Percentiles rank a stretch among this genome's conserved stretches.
Conservation (phyloP, 176 grass and related monocot species). For the Elymus sibiricus region DNA sequence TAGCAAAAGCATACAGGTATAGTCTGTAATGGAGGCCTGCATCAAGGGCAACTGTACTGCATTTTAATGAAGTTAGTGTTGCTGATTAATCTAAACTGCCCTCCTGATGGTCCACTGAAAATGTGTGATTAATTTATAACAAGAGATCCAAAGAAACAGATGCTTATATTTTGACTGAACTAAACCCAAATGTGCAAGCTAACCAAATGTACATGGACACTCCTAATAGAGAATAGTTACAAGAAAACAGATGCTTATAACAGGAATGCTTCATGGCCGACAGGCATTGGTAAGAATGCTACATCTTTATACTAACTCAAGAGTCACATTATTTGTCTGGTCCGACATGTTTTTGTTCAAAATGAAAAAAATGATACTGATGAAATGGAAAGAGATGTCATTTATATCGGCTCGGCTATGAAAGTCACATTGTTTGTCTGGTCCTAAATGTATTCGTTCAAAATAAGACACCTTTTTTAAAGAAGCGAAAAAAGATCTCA, state of each 20-base stretch:
- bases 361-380: background rate
- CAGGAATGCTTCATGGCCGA: background rate
- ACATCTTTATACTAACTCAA: constrained; percentile 9
- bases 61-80: background rate
- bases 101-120: background rate
- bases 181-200: background rate
- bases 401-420: background rate
- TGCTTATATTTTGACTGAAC: background rate
- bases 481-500: too few species aligned
- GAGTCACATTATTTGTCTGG: background rate
- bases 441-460: too few species aligned
- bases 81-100: background rate
- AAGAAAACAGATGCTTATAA: background rate
- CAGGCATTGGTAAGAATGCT: background rate
- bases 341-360: constrained; percentile 5
- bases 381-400: background rate
- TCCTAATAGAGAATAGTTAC: background rate
- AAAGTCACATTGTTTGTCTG: too few species aligned
- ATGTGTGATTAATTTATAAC: background rate
- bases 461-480: too few species aligned
- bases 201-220: background rate
- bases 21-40: background rate
- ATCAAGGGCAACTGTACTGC: background rate
- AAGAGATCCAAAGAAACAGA: constrained; percentile 1
- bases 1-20: background rate